Conservation (phyloP, 2,329 filamentous ascomycete genomes). For the Chlorencoelia australis region DNA sequence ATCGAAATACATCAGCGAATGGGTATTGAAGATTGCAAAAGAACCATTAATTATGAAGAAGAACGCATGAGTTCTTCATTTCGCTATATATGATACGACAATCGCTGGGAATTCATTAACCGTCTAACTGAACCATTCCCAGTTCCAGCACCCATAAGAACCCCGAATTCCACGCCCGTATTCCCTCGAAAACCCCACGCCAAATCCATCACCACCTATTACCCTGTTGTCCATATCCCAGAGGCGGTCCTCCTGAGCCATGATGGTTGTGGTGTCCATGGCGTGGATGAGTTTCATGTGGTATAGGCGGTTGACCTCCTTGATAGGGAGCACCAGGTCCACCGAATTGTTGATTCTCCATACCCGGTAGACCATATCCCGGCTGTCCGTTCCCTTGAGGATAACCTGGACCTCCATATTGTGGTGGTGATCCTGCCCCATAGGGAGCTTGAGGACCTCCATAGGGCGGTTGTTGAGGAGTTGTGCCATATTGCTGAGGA, state of each 20-base stretch:
- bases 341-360: too few relatives aligned
- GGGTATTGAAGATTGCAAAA: constrained; percentile 13
- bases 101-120: too few relatives aligned
- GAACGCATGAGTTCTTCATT: constrained; percentile 3
- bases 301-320: constrained; percentile 4
- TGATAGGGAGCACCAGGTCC: constrained; percentile 8
- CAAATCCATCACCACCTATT: too few relatives aligned
- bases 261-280: constrained; percentile 8
- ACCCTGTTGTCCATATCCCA: too few relatives aligned
- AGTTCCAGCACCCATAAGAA: too few relatives aligned
- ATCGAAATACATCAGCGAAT: constrained; percentile 19
- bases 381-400: constrained; percentile 10
- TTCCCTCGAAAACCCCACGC: too few relatives aligned
- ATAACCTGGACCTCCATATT: constrained; percentile 13
- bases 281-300: constrained; percentile 6
- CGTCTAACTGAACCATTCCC: too few relatives aligned
- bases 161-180: too few relatives aligned
- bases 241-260: constrained; percentile 5
- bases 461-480: constrained; percentile 16
- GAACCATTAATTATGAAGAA: constrained; percentile 12
- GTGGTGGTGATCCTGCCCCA: constrained; percentile 7
- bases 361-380: constrained; percentile 2
- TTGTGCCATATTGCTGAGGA: constrained; percentile 7
- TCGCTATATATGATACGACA: too few relatives aligned
- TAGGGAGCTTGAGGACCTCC: constrained; percentile 17